These are phyloP conservation scores for Trichophyton schoenleinii DNA, from an alignment of 2,329 filamentous ascomycete species.

Conservation along the genomic window DNA sequence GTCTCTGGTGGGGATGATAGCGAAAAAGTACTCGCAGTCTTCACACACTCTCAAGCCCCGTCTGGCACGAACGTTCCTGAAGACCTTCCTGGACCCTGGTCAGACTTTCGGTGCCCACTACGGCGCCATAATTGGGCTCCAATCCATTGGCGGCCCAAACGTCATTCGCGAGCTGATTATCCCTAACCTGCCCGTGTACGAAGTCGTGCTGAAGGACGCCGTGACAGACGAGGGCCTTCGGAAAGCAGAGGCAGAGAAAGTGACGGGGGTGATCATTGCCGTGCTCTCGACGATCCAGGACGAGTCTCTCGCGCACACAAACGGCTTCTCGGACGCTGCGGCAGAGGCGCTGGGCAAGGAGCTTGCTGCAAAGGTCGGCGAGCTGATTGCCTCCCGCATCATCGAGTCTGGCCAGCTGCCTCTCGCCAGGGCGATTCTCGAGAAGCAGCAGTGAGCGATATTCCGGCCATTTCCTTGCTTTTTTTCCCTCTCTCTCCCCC, in stretches of 20 bases:
- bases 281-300: conserved; percentile 44
- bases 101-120: conserved; percentile 77
- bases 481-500: background rate
- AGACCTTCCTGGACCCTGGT: conserved; percentile 76
- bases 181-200: conserved; percentile 54
- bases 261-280: conserved; percentile 45
- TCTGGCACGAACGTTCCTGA: conserved; percentile 83
- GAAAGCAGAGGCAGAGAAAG: conserved; percentile 47
- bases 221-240: conserved; percentile 41
- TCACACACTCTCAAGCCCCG: conserved; percentile 76
- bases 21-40: conserved; percentile 64
- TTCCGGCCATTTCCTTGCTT: background rate
- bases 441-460: conserved; percentile 6
- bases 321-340: conserved; percentile 28
- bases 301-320: conserved; percentile 29
- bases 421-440: conserved; percentile 30
- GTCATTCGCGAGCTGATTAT: conserved; percentile 52
- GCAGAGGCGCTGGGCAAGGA: conserved; percentile 27
- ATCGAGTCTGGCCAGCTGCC: conserved; percentile 30
- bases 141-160: conserved; percentile 59
- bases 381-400: conserved; percentile 31
- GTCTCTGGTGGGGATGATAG: conserved; percentile 65
- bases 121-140: conserved; percentile 70
- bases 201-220: conserved; percentile 46
- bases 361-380: conserved; percentile 30